Conservation (phyloP, 2,329 filamentous ascomycete species). For the Pyrenophora teres region DNA sequence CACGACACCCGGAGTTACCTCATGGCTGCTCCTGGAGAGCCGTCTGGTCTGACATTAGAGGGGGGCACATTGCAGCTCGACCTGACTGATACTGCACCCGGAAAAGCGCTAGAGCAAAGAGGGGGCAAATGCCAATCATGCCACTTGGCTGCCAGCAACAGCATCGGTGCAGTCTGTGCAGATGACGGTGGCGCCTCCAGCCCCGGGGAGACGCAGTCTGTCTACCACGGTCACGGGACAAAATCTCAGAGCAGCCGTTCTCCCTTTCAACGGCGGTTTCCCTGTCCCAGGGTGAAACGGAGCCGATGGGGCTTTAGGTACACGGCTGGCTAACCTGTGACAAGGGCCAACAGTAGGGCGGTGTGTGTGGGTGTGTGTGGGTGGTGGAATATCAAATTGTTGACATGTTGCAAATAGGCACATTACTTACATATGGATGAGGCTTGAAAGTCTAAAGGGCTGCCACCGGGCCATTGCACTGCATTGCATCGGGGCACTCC, state of each 20-base stretch:
- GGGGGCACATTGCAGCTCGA: conserved; percentile 2
- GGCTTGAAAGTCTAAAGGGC: conserved; percentile 34
- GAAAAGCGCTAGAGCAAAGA: conserved; percentile 3
- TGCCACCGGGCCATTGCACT: conserved; percentile 30
- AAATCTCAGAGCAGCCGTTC: conserved; percentile 34
- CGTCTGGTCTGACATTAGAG: not conserved
- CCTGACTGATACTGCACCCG: not conserved
- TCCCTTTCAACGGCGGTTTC: conserved; percentile 21
- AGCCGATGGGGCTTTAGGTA: conserved; percentile 22
- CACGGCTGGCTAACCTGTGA: conserved; percentile 30
- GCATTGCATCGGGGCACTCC: conserved; percentile 41
- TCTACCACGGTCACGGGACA: conserved; percentile 22
- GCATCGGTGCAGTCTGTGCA: conserved; percentile 1
- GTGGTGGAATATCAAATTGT: conserved; percentile 25
- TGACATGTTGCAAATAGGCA: conserved; percentile 24
- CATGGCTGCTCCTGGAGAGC: not conserved
- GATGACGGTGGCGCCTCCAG: conserved; percentile 10
- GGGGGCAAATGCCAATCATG: conserved; percentile 11
- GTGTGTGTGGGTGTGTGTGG: too few species aligned
- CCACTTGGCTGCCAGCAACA: conserved; percentile 1
- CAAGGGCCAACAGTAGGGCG: conserved; percentile 28
- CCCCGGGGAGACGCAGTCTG: conserved; percentile 13
- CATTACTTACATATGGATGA: conserved; percentile 30
- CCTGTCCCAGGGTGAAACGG: conserved; percentile 17
- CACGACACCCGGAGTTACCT: conserved; percentile 7